Base-by-base conservation (phyloP, 2,329 filamentous ascomycete genomes). In the Colletotrichum navitas region DNA sequence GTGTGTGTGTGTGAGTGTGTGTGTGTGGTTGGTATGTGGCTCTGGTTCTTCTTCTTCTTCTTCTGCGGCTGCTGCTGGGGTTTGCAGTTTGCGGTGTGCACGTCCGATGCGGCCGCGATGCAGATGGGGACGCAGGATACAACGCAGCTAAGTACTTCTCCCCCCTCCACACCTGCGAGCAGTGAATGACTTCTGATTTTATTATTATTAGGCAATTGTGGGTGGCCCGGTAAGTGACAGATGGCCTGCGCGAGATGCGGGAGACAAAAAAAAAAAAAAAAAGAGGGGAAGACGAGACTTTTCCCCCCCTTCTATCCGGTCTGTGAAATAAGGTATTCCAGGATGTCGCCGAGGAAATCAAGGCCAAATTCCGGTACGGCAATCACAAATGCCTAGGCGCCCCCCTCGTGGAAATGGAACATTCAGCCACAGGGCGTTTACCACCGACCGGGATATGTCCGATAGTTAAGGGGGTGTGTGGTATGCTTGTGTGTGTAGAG, bases 21-120 rank as follows among this genome's bases (percentile, higher is more conserved):
- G 34, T 10, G 21, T 41, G 32, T 41, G 60, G 60, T 52, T 36
- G 32, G 45, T 12, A 32, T 52, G 34, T 47, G 29, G 24, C 16
- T 52, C 49, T 32, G 2, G 45, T 7, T 24, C 16, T 21, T 21
- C 45, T n/a, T 47, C 45, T n/a, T 47, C 45, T 47, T 47, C 21
- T 47, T 12, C 21, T 12, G 21, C 21, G 8, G 21, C 11, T 47
- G 5, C n/a, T 47, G 45, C 21, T 47, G 39, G 45, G 34, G 55
- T 12, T 34, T 43, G 52, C 60, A 71, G 65, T 71, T 71, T 71
- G 69, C 69, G 69, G 69, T 71, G 69, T 69, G 69, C 69, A 71
- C 60, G 58, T 68, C 65, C 69, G 69, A 71, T 71, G 64, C 59
- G 41, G 61, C 51, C 24, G 49, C 47, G 60, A 63, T 63, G 49